A percentile compares a stretch with the other conserved stretches of the same genome.
phyloP scores from a whole-genome alignment of 228 moss, liverwort and hornwort genomes.

The Sphagnum magellanicum region DNA sequence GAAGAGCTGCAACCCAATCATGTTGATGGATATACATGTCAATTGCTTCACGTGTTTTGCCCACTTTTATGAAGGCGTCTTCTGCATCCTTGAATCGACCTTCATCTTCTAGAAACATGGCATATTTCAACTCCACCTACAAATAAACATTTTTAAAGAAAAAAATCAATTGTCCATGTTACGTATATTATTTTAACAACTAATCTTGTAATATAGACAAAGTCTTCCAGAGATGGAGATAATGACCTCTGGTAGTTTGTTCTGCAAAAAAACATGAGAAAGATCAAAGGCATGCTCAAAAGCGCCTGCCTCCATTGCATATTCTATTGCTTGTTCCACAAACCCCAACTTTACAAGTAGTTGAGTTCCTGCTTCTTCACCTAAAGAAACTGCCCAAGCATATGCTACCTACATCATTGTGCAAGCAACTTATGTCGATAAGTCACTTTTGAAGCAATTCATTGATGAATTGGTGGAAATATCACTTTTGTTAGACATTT shows the following conservation, averaged over 20 bases:
- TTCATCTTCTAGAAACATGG: conserved; percentile 88
- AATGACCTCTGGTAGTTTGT: conserved; percentile 92
- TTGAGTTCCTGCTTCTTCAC: conserved; percentile 83
- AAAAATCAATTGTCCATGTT: background rate
- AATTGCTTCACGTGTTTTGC: conserved; percentile 88
- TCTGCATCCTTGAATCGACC: conserved; percentile 78
- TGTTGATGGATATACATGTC: conserved; percentile 92
- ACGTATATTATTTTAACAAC: background rate
- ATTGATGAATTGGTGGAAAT: background rate
- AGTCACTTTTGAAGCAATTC: background rate
- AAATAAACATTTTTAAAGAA: background rate
- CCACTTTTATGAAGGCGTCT: conserved; percentile 69
- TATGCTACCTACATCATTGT: conserved; percentile 60
- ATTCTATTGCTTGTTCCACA: conserved; percentile 85
- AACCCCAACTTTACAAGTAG: conserved; percentile 78
- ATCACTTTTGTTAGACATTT: background rate
- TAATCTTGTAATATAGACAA: background rate
- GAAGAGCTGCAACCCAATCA: conserved; percentile 68
- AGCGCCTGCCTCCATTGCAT: conserved; percentile 76
- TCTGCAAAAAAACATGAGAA: conserved; percentile 65
- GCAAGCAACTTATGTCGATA: background rate
- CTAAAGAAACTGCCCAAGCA: conserved; percentile 85
- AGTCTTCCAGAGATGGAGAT: background rate
- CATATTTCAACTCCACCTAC: conserved; percentile 78
- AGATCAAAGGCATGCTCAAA: conserved; percentile 90